Evolutionary conservation across 139 green algal genomes (phyloP), one percentile per base, ranked within the genome.

Genomic region (Micractinium sp.): DNA sequence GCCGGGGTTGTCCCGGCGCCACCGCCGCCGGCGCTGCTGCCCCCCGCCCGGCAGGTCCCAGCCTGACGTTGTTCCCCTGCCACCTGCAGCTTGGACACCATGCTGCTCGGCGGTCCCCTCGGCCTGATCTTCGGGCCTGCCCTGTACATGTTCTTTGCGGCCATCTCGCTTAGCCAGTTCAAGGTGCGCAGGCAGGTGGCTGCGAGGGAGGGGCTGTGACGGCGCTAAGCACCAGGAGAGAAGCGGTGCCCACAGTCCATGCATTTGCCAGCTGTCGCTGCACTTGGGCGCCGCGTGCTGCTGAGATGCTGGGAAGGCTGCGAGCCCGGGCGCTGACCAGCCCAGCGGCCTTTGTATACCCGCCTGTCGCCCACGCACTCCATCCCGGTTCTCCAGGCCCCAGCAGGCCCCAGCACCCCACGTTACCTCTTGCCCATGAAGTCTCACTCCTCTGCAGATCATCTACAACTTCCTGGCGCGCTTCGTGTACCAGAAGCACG

Each of bases 111-210:
- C 38, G 74, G 74, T 25, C 85, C 85, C 15, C 47, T 89, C 20
- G 38, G 22, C 2, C 35, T 86, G 7, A 13, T 90, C 18, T 60
- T 85, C 7, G 36, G 47, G 0, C 87, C 87, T 1, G 35, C 67
- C 0, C 22, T 90, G 38, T 86, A 81, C 66, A 85, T 90, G 9
- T 41, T 85, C 47, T 13, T 81, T 0, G 33, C 61, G 2, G 31
- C 36, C 3, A 27, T 90, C 13, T 38, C 61, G 20, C 63, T 90
- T 0, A 60, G 20, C 14, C 61, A 86, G 63, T 90, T 90, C 78
- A 90, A 90, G 78, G 87, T 86, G 63, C 1, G 76, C 16, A 27
- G 15, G 0, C 69, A 4, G 69, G 19, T 71, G 41, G 39, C 19
- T 33, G 35, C 23, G 13, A 25, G 31, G 18, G 33, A 14, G n/a